A percentile compares a stretch with the other conserved stretches of the same genome.
phyloP scores from a whole-genome alignment of 106 monocot species.

The Allium cepa region DNA sequence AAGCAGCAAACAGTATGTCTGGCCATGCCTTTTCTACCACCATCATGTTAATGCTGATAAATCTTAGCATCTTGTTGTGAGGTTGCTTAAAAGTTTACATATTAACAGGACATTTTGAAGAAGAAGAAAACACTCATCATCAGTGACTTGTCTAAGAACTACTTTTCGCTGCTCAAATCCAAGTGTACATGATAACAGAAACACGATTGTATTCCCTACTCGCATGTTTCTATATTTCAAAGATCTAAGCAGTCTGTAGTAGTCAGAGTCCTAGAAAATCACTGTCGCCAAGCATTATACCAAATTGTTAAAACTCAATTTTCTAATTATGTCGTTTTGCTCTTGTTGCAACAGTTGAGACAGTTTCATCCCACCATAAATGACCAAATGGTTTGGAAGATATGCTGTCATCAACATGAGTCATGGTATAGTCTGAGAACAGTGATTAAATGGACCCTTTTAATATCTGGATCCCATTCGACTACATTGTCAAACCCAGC shows the following conservation, averaged over 20 bases:
- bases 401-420: slow-evolving; percentile 25
- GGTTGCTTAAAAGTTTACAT: background rate
- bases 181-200: slow-evolving; percentile 64
- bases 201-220: slow-evolving; percentile 83
- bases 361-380: slow-evolving; percentile 81
- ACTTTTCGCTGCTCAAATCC: slow-evolving; percentile 47
- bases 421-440: slow-evolving; percentile 57
- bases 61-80: no score
- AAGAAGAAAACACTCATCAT: background rate
- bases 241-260: slow-evolving; percentile 55
- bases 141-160: slow-evolving; percentile 6
- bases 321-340: slow-evolving; percentile 52
- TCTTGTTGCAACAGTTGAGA: slow-evolving; percentile 57
- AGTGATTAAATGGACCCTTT: slow-evolving; percentile 10
- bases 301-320: slow-evolving; percentile 63
- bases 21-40: no score
- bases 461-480: slow-evolving; percentile 14
- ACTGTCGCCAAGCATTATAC: slow-evolving; percentile 89
- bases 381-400: slow-evolving; percentile 56
- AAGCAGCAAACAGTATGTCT: no score
- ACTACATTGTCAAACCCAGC: slow-evolving; percentile 11
- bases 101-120: slow-evolving; percentile 19
- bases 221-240: slow-evolving; percentile 62
- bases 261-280: slow-evolving; percentile 52
- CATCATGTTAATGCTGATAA: no score